Conservation (phyloP, 192 early-diverging fungal genomes). For the Mortierella alpina region DNA sequence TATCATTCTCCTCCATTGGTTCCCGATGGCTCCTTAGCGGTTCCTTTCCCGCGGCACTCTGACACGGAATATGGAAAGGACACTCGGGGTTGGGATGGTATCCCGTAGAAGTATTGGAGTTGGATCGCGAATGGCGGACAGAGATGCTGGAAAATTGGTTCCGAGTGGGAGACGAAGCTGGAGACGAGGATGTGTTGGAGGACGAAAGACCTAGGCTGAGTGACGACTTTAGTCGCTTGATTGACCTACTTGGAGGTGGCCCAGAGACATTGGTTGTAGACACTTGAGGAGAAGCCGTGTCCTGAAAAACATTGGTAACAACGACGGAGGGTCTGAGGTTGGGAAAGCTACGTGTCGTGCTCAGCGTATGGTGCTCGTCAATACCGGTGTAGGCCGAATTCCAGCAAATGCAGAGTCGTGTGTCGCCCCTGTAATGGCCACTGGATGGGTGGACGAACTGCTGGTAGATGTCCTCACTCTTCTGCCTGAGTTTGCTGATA, state of each 20-base stretch:
- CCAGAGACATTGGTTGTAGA: background rate
- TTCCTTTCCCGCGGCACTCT: background rate
- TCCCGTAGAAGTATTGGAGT: constrained; percentile 29
- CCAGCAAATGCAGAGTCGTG: constrained; percentile 32
- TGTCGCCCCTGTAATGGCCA: background rate
- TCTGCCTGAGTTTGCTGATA: constrained; percentile 43
- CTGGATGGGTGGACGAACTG: constrained; percentile 27
- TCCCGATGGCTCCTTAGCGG: background rate
- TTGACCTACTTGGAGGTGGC: constrained; percentile 20
- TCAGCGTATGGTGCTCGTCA: constrained; percentile 20
- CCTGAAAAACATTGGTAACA: constrained; percentile 8
- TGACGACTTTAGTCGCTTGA: constrained; percentile 38
- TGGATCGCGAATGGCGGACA: constrained; percentile 33
- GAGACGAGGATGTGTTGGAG: background rate
- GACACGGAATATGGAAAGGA: constrained; percentile 36
- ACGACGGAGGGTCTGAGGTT: constrained; percentile 27
- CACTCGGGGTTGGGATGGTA: constrained; percentile 55
- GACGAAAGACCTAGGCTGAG: constrained; percentile 14
- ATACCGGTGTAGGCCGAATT: constrained; percentile 34
- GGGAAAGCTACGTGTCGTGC: constrained; percentile 20
- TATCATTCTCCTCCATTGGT: background rate
- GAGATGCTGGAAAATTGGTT: constrained; percentile 29
- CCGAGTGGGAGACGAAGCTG: constrained; percentile 19
- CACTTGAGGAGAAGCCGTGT: background rate
- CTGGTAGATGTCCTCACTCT: constrained; percentile 48